Evolutionary conservation across 2,329 filamentous ascomycete genomes (phyloP).

Genomic region (Cryphonectria naterciae): DNA sequence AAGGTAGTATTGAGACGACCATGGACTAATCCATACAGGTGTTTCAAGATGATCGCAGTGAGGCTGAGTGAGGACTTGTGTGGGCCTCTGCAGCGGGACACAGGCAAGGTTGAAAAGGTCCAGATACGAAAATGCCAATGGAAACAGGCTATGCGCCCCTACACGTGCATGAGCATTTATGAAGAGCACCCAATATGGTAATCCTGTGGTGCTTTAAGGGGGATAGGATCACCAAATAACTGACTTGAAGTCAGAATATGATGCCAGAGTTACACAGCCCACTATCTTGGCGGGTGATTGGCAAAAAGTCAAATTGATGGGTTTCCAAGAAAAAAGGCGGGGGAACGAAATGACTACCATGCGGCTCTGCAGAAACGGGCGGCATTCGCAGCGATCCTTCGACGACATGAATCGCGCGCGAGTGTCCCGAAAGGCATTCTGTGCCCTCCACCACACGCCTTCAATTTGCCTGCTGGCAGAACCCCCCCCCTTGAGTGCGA

Average conservation of each 20-base stretch:
- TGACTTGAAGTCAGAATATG: not conserved
- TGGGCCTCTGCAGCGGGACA: not conserved
- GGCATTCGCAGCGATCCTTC: not conserved
- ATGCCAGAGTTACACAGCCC: not conserved
- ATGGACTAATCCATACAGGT: not conserved
- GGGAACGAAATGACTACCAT: not conserved
- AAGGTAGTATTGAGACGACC: not conserved
- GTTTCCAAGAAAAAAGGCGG: not conserved
- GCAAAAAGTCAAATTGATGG: not conserved
- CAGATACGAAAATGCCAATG: not conserved
- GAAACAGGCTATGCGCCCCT: not conserved
- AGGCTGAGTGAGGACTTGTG: not conserved
- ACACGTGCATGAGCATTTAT: not conserved
- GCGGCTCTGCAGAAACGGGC: conserved; percentile 1
- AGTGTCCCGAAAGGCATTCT: not conserved
- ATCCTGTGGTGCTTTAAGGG: not conserved
- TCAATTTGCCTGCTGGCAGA: not conserved
- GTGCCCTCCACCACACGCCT: not conserved
- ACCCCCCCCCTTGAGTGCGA: not conserved
- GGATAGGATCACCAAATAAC: not conserved
- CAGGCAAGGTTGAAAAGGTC: not conserved
- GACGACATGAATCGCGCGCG: not conserved
- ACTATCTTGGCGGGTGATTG: not conserved
- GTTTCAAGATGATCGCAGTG: not conserved
- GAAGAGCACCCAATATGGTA: not conserved